Base-by-base conservation (phyloP, 129 eudicot genomes). In the Flaveria brownii region DNA sequence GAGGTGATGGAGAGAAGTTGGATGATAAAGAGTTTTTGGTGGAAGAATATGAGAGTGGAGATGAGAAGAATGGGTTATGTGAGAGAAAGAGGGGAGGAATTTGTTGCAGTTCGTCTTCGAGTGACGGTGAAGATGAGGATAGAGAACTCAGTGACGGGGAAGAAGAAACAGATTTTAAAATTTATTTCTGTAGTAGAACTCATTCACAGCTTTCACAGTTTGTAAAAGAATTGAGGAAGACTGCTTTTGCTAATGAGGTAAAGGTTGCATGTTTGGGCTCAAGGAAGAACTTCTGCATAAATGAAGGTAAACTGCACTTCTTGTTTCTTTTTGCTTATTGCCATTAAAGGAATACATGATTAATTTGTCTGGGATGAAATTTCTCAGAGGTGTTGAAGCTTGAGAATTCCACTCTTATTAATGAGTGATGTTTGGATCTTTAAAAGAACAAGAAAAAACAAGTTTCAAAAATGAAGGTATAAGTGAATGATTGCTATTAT, bases 161-260 rank as follows among this genome's bases (percentile, higher is more conserved):
- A 71, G 90, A 81, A 30, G 92, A 84, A 66, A 73, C 85, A 16
- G 78, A 75, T 45, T 68, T 88, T 46, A 93, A 88, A 85, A 83
- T 93, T 55, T 93, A 87, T 73, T 93, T 93, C 61, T 93, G 98
- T 75, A 93, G 98, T 78, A 80, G 98, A 60, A 93, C 98, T n/a
- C n/a, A n/a, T n/a, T n/a, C n/a, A n/a, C 98, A 93, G 85, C 88
- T 93, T 51, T 87, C 96, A 0, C 98, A 93, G 87, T 93, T 93
- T 75, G 84, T 93, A 47, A 91, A 87, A 74, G 98, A 93, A 75
- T 80, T 93, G 84, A 84, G 84, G 86, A 93, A 93, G 77, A 93
- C 98, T 45, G 79, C 65, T 56, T 91, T 93, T 78, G 87, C 84
- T 73, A 77, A 66, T 68, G 84, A 89, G 71, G 36, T 93, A 71